These are phyloP conservation scores for Botrytis deweyae DNA, from an alignment of 2,329 filamentous ascomycete genomes.

Conservation along the genomic window DNA sequence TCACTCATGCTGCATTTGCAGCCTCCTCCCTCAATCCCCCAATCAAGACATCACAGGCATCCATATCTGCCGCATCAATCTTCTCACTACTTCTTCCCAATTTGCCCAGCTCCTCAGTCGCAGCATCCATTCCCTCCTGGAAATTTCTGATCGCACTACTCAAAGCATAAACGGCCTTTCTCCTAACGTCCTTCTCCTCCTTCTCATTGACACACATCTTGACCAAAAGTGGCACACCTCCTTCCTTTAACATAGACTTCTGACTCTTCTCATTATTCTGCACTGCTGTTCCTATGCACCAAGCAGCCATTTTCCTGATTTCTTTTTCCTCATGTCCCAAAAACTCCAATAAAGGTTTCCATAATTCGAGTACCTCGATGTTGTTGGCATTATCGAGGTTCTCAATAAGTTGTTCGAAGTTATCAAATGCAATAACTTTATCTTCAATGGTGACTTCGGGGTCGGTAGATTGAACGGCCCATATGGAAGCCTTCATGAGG, in stretches of 20 bases:
- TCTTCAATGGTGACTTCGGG: slow-evolving; percentile 67
- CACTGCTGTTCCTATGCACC: slow-evolving; percentile 90
- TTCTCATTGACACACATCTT: slow-evolving; percentile 60
- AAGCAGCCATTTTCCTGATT: slow-evolving; percentile 82
- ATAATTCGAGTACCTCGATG: slow-evolving; percentile 73
- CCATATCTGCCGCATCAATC: slow-evolving; percentile 86
- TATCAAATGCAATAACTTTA: slow-evolving; percentile 85
- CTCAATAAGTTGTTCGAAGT: slow-evolving; percentile 91
- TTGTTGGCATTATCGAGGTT: slow-evolving; percentile 97
- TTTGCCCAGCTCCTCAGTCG: slow-evolving; percentile 61
- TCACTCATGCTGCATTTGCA: slow-evolving; percentile 20
- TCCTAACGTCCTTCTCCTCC: slow-evolving; percentile 63
- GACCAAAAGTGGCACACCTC: slow-evolving; percentile 70
- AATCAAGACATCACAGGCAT: slow-evolving; percentile 75
- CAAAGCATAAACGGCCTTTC: slow-evolving; percentile 87
- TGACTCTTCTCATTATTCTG: slow-evolving; percentile 92
- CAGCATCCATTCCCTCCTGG: slow-evolving; percentile 73
- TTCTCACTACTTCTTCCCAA: slow-evolving; percentile 50
- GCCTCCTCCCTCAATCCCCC: slow-evolving; percentile 59
- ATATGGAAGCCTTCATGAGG: slow-evolving; percentile 84
- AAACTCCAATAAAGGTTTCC: slow-evolving; percentile 74
- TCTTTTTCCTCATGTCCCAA: slow-evolving; percentile 68
- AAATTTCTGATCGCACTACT: slow-evolving; percentile 87
- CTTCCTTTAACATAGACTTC: slow-evolving; percentile 62
- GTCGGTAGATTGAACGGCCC: slow-evolving; percentile 63